Conservation (phyloP, 257 asterid genomes). For the Thymus mandschuricus region DNA sequence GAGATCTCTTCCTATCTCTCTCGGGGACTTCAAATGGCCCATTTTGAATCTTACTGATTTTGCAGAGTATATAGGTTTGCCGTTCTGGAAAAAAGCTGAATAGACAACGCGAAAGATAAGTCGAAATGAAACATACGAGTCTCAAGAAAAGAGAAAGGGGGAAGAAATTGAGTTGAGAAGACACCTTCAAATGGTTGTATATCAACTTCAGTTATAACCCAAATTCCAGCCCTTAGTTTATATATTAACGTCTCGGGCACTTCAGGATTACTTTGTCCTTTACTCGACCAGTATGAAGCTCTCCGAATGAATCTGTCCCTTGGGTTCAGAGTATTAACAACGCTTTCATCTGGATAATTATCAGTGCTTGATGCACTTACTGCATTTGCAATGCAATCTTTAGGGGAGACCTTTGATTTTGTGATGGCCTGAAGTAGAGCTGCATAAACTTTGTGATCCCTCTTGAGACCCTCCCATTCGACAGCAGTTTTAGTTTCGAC, state of each 20-base stretch:
- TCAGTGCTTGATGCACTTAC: conserved; percentile 84
- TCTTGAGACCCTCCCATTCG: conserved; percentile 44
- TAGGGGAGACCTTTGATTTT: conserved; percentile 43
- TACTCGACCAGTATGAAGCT: conserved; percentile 88
- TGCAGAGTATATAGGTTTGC: conserved; percentile 77
- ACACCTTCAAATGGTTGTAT: conserved; percentile 85
- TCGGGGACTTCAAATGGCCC: conserved; percentile 59
- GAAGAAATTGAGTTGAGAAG: conserved; percentile 21
- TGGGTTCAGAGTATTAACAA: conserved; percentile 64
- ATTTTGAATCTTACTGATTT: conserved; percentile 64
- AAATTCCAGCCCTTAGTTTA: conserved; percentile 59
- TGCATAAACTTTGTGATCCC: conserved; percentile 63
- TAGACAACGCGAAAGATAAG: conserved; percentile 3
- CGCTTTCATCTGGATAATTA: conserved; percentile 66
- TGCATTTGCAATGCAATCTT: conserved; percentile 63
- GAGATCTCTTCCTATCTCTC: conserved; percentile 38
- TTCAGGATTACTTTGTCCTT: conserved; percentile 67
- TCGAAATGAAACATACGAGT: neutral
- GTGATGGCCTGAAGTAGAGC: conserved; percentile 59
- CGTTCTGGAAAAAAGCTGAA: conserved; percentile 74
- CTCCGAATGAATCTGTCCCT: conserved; percentile 46
- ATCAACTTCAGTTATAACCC: conserved; percentile 70
- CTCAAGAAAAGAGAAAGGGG: conserved; percentile 9
- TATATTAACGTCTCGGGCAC: conserved; percentile 74
- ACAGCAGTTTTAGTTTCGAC: conserved; percentile 34